phyloP scores from a whole-genome alignment of 108 stramenopile species.

The Phaeodactylum tricornutum region DNA sequence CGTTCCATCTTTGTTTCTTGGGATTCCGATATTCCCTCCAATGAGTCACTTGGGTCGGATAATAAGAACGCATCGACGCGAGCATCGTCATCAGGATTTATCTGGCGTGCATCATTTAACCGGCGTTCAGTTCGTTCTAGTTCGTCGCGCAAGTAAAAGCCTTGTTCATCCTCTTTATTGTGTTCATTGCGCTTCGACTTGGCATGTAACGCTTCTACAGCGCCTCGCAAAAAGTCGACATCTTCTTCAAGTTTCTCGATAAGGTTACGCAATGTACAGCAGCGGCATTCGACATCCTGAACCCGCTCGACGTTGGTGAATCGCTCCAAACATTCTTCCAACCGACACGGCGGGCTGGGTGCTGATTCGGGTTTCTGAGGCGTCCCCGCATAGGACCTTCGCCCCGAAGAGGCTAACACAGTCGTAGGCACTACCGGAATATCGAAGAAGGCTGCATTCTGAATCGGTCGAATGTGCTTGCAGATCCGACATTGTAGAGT shows the following conservation, averaged over 20 bases:
- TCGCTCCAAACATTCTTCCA: constrained; percentile 38
- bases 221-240: constrained; percentile 36
- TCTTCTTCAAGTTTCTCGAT: constrained; percentile 46
- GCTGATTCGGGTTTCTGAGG: constrained; percentile 5
- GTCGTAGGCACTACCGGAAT: constrained; percentile 45
- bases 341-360: constrained; percentile 23
- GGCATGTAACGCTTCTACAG: constrained; percentile 20
- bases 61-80: no score
- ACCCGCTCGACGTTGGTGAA: constrained; percentile 54
- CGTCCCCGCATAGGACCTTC: constrained; percentile 1
- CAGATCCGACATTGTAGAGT: constrained; percentile 60
- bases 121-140: neutral
- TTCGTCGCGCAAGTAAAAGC: constrained; percentile 9
- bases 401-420: no score
- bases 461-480: constrained; percentile 56
- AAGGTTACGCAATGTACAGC: constrained; percentile 44
- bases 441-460: constrained; percentile 52
- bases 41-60: no score
- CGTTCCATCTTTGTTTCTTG: neutral
- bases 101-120: neutral
- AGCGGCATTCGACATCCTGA: constrained; percentile 61
- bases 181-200: neutral
- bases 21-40: neutral
- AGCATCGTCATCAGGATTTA: constrained; percentile 20
- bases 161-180: no score